Evolutionary conservation across 352 stramenopile genomes (phyloP), one percentile per base, ranked within the genome.

Genomic region (Pelagophyceae sp.): DNA sequence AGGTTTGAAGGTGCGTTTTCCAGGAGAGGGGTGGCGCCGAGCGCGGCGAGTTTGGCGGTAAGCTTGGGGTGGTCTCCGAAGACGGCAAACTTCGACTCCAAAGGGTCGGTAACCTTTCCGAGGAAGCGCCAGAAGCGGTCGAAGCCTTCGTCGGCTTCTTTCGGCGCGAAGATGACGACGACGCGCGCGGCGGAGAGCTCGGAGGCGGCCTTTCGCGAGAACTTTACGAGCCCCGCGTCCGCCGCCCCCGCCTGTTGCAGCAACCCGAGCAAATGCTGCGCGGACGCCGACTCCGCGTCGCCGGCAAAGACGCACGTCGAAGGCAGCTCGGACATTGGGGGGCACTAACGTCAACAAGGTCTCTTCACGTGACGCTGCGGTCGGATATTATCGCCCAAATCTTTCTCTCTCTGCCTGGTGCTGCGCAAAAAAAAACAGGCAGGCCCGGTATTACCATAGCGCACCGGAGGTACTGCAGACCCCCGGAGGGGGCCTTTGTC

Each of bases 81-180:
- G 38, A 74, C 67, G 20, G 67, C 67, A 15, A 37, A 25, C 2
- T 17, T 17, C 2, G 51, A 1, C 35, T 50, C 35, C 15, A 74
- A 15, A 1, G 15, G 67, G 38, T 51, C 67, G 17, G 2, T n/a
- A 1, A 2, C 11, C 35, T 31, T 6, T 37, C 58, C 58, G 15
- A 74, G 67, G 67, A 31, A 74, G 35, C 67, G 67, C 67, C 67
- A 74, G 67, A 74, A 74, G 33, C 67, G 67, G 29, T 74, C 67
- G 67, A 54, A 50, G 67, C 38, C 38, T 11, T 31, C 35, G 35
- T 58, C 37, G 35, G 20, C 35, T 6, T 1, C 61, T 3, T 6
- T 31, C n/a, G 15, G 15, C 61, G 19, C 61, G 29, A 1, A 37
- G 5, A 19, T 23, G 33, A 71, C 15, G 61, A 71, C 61, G 61